Evolutionary conservation across 352 stramenopile genomes (phyloP), one percentile per base, ranked within the genome.

Genomic region (Phytophthora sansomeana): DNA sequence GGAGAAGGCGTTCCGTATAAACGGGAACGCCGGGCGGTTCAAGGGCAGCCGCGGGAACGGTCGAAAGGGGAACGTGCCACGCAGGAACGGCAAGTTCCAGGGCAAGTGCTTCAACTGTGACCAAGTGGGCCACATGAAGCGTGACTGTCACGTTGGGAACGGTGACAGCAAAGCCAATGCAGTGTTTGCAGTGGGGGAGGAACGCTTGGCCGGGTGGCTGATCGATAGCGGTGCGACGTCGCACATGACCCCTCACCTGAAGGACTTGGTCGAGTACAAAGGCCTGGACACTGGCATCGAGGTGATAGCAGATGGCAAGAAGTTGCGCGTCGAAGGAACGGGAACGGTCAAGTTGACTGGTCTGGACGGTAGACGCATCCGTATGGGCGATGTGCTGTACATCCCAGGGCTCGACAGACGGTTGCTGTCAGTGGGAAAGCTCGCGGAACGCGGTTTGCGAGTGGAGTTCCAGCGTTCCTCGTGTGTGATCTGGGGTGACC

Each of bases 231-330:
- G 35, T 41, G 35, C 35, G 13, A 41, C 35, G 10, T 41, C 35
- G 35, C 35, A 63, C 33, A 67, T 68, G 57, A 66, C 62, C 14
- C 49, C 24, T 32, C 39, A 47, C 9, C n/a, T 42, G n/a, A 7
- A 54, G 53, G 62, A 50, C 48, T 17, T 48, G 28, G 46, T 50
- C 24, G 51, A 49, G 13, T 58, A 16, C 24, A 21, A 62, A 26
- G 26, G 1, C 9, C 35, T 51, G n/a, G n/a, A 17, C 4, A 13
- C 48, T 5, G 42, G 41, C 24, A 38, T 65, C 36, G 50, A 66
- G 38, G 56, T 74, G 17, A 74, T 74, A 44, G 60, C 60, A 7
- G 53, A 74, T 26, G 21, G 58, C 13, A 64, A 55, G 35, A n/a
- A 65, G 14, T 8, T 64, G 6, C 8, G 38, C 14, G 66, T 59